phyloP scores from a whole-genome alignment of 306 rosid genomes.

The Fagus sylvatica region DNA sequence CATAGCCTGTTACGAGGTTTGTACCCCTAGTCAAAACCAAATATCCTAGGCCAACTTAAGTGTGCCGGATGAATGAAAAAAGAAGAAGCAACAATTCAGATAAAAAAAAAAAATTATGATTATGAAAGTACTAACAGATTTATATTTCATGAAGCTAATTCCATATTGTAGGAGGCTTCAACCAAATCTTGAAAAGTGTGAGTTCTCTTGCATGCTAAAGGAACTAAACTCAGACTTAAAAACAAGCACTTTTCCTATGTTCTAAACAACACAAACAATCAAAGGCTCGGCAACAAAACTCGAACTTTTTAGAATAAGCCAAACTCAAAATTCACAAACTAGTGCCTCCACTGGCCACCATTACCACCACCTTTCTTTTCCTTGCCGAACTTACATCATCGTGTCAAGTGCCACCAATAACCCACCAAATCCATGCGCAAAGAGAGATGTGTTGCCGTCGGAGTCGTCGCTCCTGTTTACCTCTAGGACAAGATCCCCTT shows the following conservation, averaged over 20 bases:
- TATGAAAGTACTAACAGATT: neutral
- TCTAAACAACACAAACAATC: too few species aligned
- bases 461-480: too few species aligned
- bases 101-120: neutral
- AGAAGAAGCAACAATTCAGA: neutral
- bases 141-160: neutral
- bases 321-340: neutral
- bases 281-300: neutral
- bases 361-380: too few species aligned
- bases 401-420: too few species aligned
- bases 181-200: neutral
- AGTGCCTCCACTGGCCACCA: too few species aligned
- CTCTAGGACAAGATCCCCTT: too few species aligned
- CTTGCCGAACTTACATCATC: too few species aligned
- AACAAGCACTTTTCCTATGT: too few species aligned
- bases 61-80: neutral
- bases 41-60: constrained; percentile 12
- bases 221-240: too few species aligned
- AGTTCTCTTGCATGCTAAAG: neutral
- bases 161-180: neutral
- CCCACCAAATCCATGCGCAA: too few species aligned
- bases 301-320: neutral
- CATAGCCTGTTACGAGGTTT: constrained; percentile 64
- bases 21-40: constrained; percentile 51
- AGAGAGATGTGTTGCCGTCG: too few species aligned